Percentiles rank a stretch among this genome's conserved stretches.
These are phyloP conservation scores for Castanopsis chinensis DNA, from an alignment of 306 rosid genomes.

Conservation along the genomic window DNA sequence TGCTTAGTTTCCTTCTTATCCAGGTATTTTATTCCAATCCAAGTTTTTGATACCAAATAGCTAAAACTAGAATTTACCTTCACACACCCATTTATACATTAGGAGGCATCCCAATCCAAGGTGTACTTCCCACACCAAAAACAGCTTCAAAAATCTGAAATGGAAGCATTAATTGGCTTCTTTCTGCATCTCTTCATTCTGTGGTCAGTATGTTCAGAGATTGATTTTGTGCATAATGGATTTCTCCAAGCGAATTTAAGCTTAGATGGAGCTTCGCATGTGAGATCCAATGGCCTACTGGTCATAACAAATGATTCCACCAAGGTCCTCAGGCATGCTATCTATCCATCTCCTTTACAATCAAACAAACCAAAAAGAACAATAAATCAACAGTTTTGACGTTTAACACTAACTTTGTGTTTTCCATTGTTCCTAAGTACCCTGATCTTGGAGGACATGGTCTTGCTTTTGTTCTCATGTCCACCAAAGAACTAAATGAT, in stretches of 20 bases:
- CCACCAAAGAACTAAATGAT: constrained; percentile 10
- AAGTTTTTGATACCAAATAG: no score
- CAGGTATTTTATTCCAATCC: no score
- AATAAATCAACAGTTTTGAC: constrained; percentile 6
- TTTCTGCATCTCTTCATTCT: constrained; percentile 11
- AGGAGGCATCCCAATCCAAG: no score
- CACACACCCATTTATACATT: no score
- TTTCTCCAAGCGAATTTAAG: constrained; percentile 18
- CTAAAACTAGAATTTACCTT: no score
- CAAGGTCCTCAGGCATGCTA: constrained; percentile 30
- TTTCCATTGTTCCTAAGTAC: constrained; percentile 29
- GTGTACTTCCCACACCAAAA: neutral
- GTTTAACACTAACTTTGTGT: constrained; percentile 32
- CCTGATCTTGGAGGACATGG: constrained; percentile 35
- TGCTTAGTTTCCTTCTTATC: no score
- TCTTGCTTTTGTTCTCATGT: constrained; percentile 27
- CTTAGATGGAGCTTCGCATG: constrained; percentile 17
- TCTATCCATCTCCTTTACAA: constrained; percentile 25
- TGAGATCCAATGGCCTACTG: constrained; percentile 25
- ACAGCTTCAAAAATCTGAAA: constrained; percentile 18
- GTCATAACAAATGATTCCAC: constrained; percentile 17
- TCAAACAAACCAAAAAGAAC: constrained; percentile 7
- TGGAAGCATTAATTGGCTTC: constrained; percentile 12
- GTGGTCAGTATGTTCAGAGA: neutral
- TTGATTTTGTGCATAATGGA: constrained; percentile 11